phyloP scores from a whole-genome alignment of 345 rosid species.

The Eucalyptus rudis region DNA sequence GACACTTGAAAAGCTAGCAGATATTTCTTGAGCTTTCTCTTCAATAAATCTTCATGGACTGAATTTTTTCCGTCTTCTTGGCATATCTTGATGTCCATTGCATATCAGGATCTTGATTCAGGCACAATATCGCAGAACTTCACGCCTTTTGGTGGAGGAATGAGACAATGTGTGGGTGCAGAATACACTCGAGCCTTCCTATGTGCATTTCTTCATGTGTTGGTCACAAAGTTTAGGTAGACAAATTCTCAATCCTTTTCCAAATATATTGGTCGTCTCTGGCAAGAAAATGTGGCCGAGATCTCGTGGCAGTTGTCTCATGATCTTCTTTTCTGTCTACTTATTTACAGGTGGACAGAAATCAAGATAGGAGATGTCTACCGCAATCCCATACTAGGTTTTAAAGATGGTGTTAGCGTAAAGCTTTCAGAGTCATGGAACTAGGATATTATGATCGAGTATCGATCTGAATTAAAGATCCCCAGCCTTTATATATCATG shows the following conservation, averaged over 20 bases:
- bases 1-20: not conserved
- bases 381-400: not conserved
- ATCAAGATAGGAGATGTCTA: not conserved
- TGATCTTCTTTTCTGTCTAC: not conserved
- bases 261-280: not conserved
- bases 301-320: not conserved
- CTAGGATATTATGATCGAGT: not conserved
- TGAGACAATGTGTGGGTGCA: constrained; percentile 7
- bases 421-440: not conserved
- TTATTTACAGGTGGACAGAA: constrained; percentile 1
- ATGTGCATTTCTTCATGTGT: constrained; percentile 1
- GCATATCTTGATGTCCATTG: not conserved
- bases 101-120: not conserved
- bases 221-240: constrained; percentile 11
- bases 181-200: not conserved
- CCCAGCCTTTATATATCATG: too few relatives aligned
- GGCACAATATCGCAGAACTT: not conserved
- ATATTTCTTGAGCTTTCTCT: not conserved
- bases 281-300: not conserved
- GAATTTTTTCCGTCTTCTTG: not conserved
- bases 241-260: not conserved
- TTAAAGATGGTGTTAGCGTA: not conserved
- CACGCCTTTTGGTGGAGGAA: constrained; percentile 14
- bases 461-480: too few relatives aligned
- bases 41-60: not conserved